Conservation (phyloP, 352 stramenopile species). For the Phytophthora ohioensis region DNA sequence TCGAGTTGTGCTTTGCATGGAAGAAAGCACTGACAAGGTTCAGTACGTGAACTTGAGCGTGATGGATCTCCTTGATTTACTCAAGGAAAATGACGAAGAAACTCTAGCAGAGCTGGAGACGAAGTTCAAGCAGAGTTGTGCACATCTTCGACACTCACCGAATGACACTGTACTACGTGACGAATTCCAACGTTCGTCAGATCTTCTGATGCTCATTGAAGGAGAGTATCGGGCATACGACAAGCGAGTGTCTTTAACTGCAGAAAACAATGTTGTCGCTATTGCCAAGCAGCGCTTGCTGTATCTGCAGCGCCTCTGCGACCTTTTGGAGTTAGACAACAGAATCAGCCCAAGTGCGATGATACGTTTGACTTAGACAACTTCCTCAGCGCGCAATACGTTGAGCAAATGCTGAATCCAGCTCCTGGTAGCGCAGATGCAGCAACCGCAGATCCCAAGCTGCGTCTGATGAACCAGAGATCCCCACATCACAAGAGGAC, state of each 20-base stretch:
- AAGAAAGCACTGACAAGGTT: conserved; percentile 63
- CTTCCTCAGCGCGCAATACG: conserved; percentile 62
- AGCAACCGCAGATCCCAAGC: background rate
- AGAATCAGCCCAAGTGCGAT: background rate
- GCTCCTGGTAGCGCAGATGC: background rate
- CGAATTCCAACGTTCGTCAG: conserved; percentile 61
- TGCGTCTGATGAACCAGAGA: conserved; percentile 5
- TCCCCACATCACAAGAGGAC: conserved; percentile 10
- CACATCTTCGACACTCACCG: conserved; percentile 76
- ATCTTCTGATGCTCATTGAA: conserved; percentile 77
- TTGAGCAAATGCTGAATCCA: conserved; percentile 51
- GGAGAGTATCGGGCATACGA: conserved; percentile 82
- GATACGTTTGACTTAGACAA: conserved; percentile 50
- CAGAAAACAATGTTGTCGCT: conserved; percentile 60
- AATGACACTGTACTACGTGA: conserved; percentile 64
- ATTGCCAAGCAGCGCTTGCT: conserved; percentile 55
- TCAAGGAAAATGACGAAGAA: conserved; percentile 82
- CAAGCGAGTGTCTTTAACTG: conserved; percentile 48
- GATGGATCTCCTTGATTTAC: conserved; percentile 76
- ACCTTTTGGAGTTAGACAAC: conserved; percentile 50
- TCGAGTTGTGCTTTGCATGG: conserved; percentile 57
- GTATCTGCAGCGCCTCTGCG: conserved; percentile 57
- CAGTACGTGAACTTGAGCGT: conserved; percentile 73
- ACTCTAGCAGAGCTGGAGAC: conserved; percentile 53
- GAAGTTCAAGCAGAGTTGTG: conserved; percentile 53